phyloP scores from a whole-genome alignment of 2,329 filamentous ascomycete species.

The Hymenotorrendiella dingleyae region DNA sequence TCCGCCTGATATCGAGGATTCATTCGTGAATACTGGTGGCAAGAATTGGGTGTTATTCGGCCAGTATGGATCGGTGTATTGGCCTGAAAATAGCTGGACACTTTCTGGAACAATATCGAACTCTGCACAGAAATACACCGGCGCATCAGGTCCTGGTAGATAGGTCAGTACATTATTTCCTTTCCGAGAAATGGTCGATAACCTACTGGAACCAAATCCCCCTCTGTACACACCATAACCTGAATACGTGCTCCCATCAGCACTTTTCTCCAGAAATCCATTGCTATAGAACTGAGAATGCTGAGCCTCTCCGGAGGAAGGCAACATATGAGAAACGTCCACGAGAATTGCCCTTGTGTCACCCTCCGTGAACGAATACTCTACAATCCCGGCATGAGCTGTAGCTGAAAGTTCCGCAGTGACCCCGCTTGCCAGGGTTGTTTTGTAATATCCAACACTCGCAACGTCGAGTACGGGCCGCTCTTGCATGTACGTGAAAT shows the following conservation, averaged over 20 bases:
- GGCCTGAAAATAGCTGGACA: conserved; percentile 36
- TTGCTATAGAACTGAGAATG: conserved; percentile 40
- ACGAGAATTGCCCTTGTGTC: conserved; percentile 37
- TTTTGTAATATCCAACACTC: conserved; percentile 48
- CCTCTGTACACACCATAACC: neutral
- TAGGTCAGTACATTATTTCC: neutral
- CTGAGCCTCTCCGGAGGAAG: conserved; percentile 35
- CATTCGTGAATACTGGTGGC: neutral
- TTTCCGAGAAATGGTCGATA: neutral
- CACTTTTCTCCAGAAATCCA: conserved; percentile 32
- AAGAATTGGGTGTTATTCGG: neutral
- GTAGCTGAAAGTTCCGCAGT: conserved; percentile 43
- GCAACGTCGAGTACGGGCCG: conserved; percentile 36
- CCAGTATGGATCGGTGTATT: neutral
- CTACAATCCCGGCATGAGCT: conserved; percentile 44
- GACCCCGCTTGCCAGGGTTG: conserved; percentile 43
- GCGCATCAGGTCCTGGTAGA: conserved; percentile 36
- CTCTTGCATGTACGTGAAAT: conserved; percentile 32
- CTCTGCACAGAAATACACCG: conserved; percentile 52
- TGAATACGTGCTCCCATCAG: neutral
- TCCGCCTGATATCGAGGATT: conserved; percentile 3
- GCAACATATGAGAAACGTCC: conserved; percentile 43
- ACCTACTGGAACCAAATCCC: neutral
- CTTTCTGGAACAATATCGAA: conserved; percentile 41
- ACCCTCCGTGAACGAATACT: conserved; percentile 41